Evolutionary conservation across 2,329 filamentous ascomycete species (phyloP).

Genomic region (Botrytis byssoidea): DNA sequence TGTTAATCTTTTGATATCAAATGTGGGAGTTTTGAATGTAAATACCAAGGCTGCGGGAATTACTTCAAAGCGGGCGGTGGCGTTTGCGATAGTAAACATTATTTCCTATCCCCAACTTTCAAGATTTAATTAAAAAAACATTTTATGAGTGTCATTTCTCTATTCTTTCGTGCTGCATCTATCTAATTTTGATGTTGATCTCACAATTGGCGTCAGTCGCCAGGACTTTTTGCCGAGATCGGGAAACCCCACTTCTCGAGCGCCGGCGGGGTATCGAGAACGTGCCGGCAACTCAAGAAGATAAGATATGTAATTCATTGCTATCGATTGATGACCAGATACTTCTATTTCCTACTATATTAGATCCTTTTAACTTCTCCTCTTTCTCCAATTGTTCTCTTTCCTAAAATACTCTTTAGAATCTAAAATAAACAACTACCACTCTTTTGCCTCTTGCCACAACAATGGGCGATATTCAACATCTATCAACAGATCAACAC

Average conservation of each 20-base stretch:
- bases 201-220: neutral
- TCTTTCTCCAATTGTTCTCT: neutral
- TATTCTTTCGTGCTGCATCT: neutral
- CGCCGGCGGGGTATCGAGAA: neutral
- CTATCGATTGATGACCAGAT: neutral
- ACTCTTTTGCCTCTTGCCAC: neutral
- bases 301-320: neutral
- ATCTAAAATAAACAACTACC: too few relatives aligned
- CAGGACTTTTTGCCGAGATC: constrained; percentile 15
- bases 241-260: constrained; percentile 16
- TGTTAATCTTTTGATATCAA: constrained; percentile 32
- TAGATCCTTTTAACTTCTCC: neutral
- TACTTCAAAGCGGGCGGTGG: constrained; percentile 21
- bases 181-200: neutral
- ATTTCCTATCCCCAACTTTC: neutral
- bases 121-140: neutral
- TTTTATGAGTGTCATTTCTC: neutral
- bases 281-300: neutral
- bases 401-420: neutral
- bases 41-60: constrained; percentile 30
- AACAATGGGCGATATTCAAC: constrained; percentile 6
- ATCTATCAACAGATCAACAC: constrained; percentile 36
- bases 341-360: neutral
- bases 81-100: neutral
- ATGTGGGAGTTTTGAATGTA: constrained; percentile 31